These are phyloP conservation scores for Candida buenavistaensis DNA, from an alignment of 1,139 yeast genomes.

Conservation along the genomic window DNA sequence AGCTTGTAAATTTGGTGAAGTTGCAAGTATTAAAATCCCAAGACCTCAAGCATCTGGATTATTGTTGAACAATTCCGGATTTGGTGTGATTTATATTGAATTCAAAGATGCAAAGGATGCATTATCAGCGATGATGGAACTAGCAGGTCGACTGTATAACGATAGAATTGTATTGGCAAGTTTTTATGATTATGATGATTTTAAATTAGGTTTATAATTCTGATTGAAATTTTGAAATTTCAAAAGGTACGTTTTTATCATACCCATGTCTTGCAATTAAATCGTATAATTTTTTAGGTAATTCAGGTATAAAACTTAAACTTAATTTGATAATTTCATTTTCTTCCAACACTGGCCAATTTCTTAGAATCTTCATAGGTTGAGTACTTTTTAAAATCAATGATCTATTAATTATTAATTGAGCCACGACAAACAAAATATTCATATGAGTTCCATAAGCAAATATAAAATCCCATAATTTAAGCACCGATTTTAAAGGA, in stretches of 20 bases:
- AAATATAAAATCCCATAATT: constrained; percentile 86
- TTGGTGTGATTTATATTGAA: constrained; percentile 73
- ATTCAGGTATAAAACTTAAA: constrained; percentile 74
- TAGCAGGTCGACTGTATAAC: constrained; percentile 69
- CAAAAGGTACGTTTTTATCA: constrained; percentile 50
- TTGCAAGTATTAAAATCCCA: constrained; percentile 62
- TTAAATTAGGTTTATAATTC: constrained; percentile 17
- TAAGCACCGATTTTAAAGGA: constrained; percentile 71
- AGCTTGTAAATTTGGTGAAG: constrained; percentile 53
- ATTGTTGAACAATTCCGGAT: constrained; percentile 47
- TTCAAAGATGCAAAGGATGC: constrained; percentile 57
- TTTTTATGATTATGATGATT: constrained; percentile 61
- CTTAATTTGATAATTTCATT: constrained; percentile 77
- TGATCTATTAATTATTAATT: constrained; percentile 68
- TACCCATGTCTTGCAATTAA: constrained; percentile 71
- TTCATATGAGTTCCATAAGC: constrained; percentile 93
- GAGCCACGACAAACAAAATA: constrained; percentile 81
- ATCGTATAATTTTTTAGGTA: constrained; percentile 70
- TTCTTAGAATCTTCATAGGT: constrained; percentile 76
- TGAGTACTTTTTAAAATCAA: constrained; percentile 54
- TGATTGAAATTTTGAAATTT: constrained; percentile 28
- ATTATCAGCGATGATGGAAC: constrained; percentile 53
- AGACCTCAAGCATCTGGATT: constrained; percentile 54
- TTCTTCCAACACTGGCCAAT: constrained; percentile 72
- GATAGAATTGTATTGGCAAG: constrained; percentile 72